A percentile compares a stretch with the other conserved stretches of the same genome.
Conservation (phyloP, 495 filamentous ascomycete species). For the Pyrenula massariospora region DNA sequence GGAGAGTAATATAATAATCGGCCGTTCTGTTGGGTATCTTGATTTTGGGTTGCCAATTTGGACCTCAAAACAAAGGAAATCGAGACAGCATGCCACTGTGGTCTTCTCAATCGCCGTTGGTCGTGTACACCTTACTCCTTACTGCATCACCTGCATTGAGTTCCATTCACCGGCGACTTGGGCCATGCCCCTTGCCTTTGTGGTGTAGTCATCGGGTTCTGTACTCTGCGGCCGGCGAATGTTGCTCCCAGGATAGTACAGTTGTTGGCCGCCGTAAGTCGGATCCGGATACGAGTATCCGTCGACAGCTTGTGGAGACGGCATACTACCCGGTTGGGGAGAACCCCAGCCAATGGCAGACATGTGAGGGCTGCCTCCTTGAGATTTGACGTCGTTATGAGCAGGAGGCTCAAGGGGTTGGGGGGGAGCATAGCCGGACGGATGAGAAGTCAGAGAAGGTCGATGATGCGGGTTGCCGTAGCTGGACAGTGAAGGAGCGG, state of each 20-base stretch:
- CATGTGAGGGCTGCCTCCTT: conserved; percentile 64
- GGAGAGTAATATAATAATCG: no score
- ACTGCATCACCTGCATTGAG: neutral
- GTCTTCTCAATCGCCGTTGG: no score
- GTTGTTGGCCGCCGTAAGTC: conserved; percentile 44
- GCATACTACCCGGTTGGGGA: conserved; percentile 50
- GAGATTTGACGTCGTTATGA: conserved; percentile 55
- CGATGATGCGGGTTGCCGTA: conserved; percentile 45
- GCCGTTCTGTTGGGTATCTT: no score
- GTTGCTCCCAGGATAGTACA: conserved; percentile 49
- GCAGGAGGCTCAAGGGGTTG: conserved; percentile 80
- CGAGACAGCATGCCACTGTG: no score
- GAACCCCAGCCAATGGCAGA: conserved; percentile 63
- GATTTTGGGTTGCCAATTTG: no score
- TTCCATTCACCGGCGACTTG: conserved; percentile 14
- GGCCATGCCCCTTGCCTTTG: conserved; percentile 30
- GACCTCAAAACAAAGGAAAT: no score
- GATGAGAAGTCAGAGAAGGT: conserved; percentile 70
- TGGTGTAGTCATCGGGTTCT: conserved; percentile 58
- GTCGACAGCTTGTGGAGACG: conserved; percentile 53
- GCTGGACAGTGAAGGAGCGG: conserved; percentile 46
- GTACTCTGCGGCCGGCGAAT: conserved; percentile 59
- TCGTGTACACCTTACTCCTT: no score
- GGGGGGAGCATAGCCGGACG: conserved; percentile 66
- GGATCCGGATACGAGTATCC: conserved; percentile 64